These are phyloP conservation scores for Tetrapyrgos nigripes DNA, from an alignment of 1,284 basidiomycete genomes.

Conservation along the genomic window DNA sequence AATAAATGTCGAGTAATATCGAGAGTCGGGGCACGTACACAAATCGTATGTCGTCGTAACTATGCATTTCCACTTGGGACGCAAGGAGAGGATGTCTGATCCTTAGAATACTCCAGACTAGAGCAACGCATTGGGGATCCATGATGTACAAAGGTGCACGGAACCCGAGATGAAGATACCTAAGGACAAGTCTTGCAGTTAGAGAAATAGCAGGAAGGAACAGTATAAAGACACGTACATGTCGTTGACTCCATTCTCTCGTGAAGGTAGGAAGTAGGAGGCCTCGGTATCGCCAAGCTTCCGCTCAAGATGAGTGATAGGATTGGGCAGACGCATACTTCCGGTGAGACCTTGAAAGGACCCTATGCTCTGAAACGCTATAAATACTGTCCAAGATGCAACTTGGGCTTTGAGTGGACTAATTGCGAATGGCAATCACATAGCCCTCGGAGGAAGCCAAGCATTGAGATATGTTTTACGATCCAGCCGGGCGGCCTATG, in stretches of 20 bases:
- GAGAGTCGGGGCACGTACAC: no score
- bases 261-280: slow-evolving; percentile 77
- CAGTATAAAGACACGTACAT: slow-evolving; percentile 57
- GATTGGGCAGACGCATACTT: slow-evolving; percentile 27
- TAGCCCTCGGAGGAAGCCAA: no score
- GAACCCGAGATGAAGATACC: slow-evolving; percentile 77
- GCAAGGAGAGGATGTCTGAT: slow-evolving; percentile 73
- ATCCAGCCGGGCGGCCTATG: no score
- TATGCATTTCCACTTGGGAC: slow-evolving; percentile 61
- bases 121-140: slow-evolving; percentile 51
- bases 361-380: no score
- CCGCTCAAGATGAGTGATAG: slow-evolving; percentile 49
- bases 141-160: slow-evolving; percentile 51
- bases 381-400: no score
- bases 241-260: slow-evolving; percentile 81
- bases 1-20: no score
- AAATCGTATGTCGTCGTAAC: slow-evolving; percentile 71
- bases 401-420: no score
- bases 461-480: no score
- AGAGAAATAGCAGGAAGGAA: background rate
- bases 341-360: slow-evolving; percentile 20
- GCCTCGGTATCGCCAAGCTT: slow-evolving; percentile 68
- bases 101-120: slow-evolving; percentile 74
- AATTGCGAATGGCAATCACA: no score
- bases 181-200: slow-evolving; percentile 26